phyloP scores from a whole-genome alignment of 164 flowering plant species.

The Euptelea pleiosperma region DNA sequence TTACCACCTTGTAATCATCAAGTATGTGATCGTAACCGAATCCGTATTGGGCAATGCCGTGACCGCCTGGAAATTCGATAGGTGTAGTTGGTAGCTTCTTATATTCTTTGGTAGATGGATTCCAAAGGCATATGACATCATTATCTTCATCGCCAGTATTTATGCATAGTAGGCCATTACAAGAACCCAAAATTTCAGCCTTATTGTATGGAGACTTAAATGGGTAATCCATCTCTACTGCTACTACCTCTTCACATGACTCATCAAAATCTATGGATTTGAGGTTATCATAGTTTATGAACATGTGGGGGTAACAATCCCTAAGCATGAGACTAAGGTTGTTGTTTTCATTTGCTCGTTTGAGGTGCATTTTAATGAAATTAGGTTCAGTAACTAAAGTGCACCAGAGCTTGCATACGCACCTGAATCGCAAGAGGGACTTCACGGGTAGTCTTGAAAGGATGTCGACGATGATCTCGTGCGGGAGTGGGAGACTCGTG shows the following conservation, averaged over 20 bases:
- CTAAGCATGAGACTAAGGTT: not conserved
- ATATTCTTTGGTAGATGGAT: conserved; percentile 5
- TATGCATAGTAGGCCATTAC: conserved; percentile 5
- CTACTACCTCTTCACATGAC: not conserved
- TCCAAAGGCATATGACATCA: not conserved
- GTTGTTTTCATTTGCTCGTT: not conserved
- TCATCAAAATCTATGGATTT: not conserved
- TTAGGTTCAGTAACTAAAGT: not conserved
- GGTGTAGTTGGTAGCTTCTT: conserved; percentile 1
- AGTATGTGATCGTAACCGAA: not conserved
- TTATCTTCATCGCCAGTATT: not conserved
- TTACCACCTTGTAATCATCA: conserved; percentile 4
- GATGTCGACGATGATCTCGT: not conserved
- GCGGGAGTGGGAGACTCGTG: no score
- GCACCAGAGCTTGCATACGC: not conserved
- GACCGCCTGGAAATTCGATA: not conserved
- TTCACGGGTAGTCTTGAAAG: conserved; percentile 5
- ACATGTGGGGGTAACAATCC: not conserved
- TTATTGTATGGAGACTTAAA: not conserved
- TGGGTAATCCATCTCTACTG: not conserved
- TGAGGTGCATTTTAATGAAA: conserved; percentile 1
- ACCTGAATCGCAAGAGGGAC: conserved; percentile 4
- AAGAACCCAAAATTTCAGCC: conserved; percentile 2
- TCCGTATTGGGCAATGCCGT: not conserved
- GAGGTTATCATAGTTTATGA: no score